These are phyloP conservation scores for Pyrus betulifolia DNA, from an alignment of 306 rosid genomes.

Conservation along the genomic window DNA sequence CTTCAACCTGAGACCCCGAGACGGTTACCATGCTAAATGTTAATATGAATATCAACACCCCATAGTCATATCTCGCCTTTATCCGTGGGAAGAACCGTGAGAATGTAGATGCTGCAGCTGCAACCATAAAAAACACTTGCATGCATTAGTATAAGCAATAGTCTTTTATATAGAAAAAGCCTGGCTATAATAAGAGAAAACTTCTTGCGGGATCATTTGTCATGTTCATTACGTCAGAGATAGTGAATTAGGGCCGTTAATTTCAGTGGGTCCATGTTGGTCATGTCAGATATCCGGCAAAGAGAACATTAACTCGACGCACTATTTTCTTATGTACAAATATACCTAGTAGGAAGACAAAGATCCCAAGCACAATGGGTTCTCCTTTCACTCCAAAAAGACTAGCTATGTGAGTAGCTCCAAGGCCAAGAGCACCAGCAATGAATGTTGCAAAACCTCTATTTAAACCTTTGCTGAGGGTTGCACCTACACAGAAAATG, in stretches of 20 bases:
- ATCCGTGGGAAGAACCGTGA: conserved; percentile 65
- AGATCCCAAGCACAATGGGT: conserved; percentile 57
- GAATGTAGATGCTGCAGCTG: conserved; percentile 72
- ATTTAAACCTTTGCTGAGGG: conserved; percentile 64
- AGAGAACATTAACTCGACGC: background rate
- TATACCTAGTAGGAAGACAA: conserved; percentile 73
- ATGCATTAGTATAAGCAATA: background rate
- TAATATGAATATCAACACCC: conserved; percentile 68
- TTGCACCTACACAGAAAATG: conserved; percentile 54
- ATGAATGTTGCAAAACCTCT: conserved; percentile 73
- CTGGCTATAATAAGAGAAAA: background rate
- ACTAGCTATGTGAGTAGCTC: conserved; percentile 57
- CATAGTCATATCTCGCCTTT: conserved; percentile 81
- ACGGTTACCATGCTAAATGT: conserved; percentile 79
- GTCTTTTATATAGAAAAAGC: background rate
- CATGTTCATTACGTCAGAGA: background rate
- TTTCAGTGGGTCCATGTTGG: background rate
- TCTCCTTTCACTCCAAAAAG: conserved; percentile 57
- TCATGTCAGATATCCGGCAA: background rate
- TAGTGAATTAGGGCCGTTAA: background rate
- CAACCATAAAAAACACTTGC: conserved; percentile 7
- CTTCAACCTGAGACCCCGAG: conserved; percentile 54
- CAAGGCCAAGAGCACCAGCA: conserved; percentile 82
- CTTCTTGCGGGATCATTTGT: background rate
- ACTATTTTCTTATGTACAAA: background rate